Base-by-base conservation (phyloP, 2,329 filamentous ascomycete genomes). In the Akanthomyces muscarius region DNA sequence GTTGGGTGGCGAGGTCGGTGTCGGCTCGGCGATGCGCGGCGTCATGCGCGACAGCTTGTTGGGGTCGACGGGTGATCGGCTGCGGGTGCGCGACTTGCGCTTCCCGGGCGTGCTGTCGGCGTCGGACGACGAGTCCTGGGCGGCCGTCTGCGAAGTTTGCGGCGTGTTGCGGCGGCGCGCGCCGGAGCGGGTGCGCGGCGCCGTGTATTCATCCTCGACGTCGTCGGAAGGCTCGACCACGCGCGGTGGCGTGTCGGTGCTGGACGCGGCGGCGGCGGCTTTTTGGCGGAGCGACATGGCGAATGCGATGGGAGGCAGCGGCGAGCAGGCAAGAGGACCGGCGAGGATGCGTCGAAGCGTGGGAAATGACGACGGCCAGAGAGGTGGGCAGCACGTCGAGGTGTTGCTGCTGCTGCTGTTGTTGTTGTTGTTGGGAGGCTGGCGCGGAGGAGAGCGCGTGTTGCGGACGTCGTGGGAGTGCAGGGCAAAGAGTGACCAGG, bases 131-230 rank as follows among this genome's bases (percentile, higher is more conserved):
- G 47, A 84, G 82, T 68, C 83, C 81, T 53, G 82, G 79, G 33
- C 77, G 71, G 54, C 79, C 78, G 71, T 91, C 88, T 63, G 84
- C 79, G 62, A 91, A 86, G 5, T 84, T 80, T 66, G 78, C 78
- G 18, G 87, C 83, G 16, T 85, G 82, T 30, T 82, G 78, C 59
- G 85, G 76, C 82, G 81, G 38, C 75, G 71, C 64, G 88, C 83
- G 60, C 87, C 88, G 41, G 92, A 94, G 69, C 92, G 86, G 65
- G 92, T 96, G 65, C 87, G 82, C 6, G 91, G 91, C 11, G 87
- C 89, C 67, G 86, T 86, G 75, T 96, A 85, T 44, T 75, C 75
- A 75, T 96, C 84, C 44, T 75, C 75, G 28, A 66, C 66, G 33
- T 63, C 69, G 62, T 76, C 75, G 50, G 75, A 75, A 28, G 75